A percentile compares a stretch with the other conserved stretches of the same genome.
Conservation (phyloP, 306 rosid species). For the Prinsepia uniflora region DNA sequence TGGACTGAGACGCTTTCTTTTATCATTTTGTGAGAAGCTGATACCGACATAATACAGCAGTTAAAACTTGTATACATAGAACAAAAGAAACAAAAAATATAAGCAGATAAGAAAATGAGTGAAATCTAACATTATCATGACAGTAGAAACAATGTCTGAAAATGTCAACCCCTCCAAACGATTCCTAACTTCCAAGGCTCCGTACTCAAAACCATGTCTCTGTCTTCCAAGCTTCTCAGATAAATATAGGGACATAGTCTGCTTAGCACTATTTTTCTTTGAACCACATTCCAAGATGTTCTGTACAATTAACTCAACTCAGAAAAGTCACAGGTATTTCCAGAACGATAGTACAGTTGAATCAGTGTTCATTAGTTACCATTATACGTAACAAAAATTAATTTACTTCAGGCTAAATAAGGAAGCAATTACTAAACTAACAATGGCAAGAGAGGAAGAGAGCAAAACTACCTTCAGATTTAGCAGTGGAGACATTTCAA, state of each 20-base stretch:
- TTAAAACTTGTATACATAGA: constrained; percentile 4
- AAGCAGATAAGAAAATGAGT: background rate
- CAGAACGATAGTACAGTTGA: background rate
- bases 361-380: background rate
- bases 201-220: constrained; percentile 75
- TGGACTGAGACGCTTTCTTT: constrained; percentile 49
- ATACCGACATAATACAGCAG: constrained; percentile 18
- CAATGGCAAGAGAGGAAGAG: background rate
- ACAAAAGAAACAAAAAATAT: background rate
- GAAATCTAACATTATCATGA: constrained; percentile 56
- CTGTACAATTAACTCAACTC: constrained; percentile 31
- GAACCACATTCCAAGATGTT: constrained; percentile 82
- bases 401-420: background rate
- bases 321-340: background rate
- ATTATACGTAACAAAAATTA: background rate
- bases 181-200: constrained; percentile 68
- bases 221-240: constrained; percentile 60
- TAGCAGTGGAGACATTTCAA: constrained; percentile 85
- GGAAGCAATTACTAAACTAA: background rate
- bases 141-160: constrained; percentile 61
- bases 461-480: constrained; percentile 55
- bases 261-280: constrained; percentile 45
- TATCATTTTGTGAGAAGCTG: constrained; percentile 46
- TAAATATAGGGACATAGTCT: constrained; percentile 63
- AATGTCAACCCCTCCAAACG: constrained; percentile 68